Conservation (phyloP, 257 asterid species). For the Paraleonurus japonicus region DNA sequence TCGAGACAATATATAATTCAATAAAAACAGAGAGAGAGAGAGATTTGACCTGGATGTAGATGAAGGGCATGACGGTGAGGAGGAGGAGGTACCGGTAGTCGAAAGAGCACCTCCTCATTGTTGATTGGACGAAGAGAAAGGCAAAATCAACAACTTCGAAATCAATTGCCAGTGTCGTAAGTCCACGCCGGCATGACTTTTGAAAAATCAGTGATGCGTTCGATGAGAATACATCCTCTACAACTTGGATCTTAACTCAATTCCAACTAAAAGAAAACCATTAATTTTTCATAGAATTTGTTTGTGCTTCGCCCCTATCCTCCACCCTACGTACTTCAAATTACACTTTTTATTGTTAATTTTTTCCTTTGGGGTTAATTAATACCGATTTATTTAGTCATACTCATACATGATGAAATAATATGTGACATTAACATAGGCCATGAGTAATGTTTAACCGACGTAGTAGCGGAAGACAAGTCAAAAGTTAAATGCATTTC, state of each 20-base stretch:
- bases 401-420: too few species aligned
- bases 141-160: constrained; percentile 5
- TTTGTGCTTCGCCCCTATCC: not conserved
- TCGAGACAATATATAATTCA: not conserved
- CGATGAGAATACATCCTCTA: not conserved
- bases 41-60: constrained; percentile 73
- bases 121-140: not conserved
- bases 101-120: constrained; percentile 54
- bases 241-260: constrained; percentile 16
- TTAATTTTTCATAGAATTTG: not conserved
- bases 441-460: too few species aligned
- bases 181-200: constrained; percentile 31
- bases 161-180: constrained; percentile 13
- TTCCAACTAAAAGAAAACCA: not conserved
- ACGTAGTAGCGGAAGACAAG: too few species aligned
- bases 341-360: not conserved
- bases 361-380: too few species aligned
- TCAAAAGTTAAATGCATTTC: too few species aligned
- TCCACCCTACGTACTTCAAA: not conserved
- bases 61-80: constrained; percentile 64
- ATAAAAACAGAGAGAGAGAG: not conserved
- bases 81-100: constrained; percentile 77
- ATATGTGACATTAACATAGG: too few species aligned
- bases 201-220: not conserved
- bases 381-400: too few species aligned